phyloP scores from a whole-genome alignment of 164 flowering plant species.

The Nymphaea colorata region DNA sequence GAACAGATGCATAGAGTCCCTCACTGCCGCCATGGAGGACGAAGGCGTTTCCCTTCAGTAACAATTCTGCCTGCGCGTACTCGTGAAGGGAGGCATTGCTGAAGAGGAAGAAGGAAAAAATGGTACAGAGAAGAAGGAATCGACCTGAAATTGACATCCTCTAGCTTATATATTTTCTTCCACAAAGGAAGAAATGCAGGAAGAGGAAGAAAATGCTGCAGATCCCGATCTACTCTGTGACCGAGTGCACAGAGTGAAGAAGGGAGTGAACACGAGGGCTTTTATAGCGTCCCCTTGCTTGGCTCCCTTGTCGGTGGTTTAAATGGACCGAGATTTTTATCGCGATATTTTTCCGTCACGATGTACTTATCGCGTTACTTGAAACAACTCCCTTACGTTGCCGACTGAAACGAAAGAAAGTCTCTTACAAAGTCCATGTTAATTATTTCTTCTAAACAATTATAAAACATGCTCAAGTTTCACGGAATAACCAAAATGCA shows the following conservation, averaged over 20 bases:
- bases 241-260: background rate
- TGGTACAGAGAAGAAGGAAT: background rate
- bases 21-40: slow-evolving; percentile 94
- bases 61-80: slow-evolving; percentile 43
- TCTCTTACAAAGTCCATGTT: no score
- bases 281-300: background rate
- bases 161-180: background rate
- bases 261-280: background rate
- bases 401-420: no score
- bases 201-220: background rate
- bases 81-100: slow-evolving; percentile 55
- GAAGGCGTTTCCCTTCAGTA: slow-evolving; percentile 72
- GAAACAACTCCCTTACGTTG: no score
- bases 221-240: background rate
- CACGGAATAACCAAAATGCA: no score
- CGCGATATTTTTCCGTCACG: background rate
- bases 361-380: no score
- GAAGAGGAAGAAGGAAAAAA: slow-evolving; percentile 1
- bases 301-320: background rate
- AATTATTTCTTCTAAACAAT: no score
- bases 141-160: slow-evolving; percentile 3
- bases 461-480: no score
- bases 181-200: background rate
- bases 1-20: slow-evolving; percentile 62
- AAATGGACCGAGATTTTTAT: background rate